Evolutionary conservation across 805 yeast species (phyloP), one percentile per base, ranked within the genome.

Genomic region (Suhomyces vadensis): DNA sequence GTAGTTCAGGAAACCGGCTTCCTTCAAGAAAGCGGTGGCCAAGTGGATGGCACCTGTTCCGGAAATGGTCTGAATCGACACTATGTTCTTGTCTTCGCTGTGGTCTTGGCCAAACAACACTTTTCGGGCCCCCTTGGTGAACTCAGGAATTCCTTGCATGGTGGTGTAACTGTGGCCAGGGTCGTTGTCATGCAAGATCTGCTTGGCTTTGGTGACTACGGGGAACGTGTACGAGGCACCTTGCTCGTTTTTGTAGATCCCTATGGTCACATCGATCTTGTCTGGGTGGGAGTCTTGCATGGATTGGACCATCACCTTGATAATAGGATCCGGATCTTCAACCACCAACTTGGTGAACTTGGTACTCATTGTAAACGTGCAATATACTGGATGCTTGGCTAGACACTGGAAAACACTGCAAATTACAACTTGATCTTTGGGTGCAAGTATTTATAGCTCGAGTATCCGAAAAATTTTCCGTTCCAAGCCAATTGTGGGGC

Each of bases 141-240:
- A 73, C 24, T 61, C 71, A 2, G 72, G 67, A 31, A 71, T 60
- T 9, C 78, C 78, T 10, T 63, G 49, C 70, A 70, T 69, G 46
- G 53, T 57, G 42, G 71, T 71, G 59, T 73, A 73, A 55, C 70
- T 66, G 52, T 72, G 77, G 26, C 77, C 76, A 3, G 74, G 73
- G 45, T 71, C 73, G 35, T 67, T 58, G 9, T 52, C 48, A 31
- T 51, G 49, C 35, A 72, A 59, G 14, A 48, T 48, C 31, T 58
- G 49, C 50, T 73, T 71, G 38, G 76, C 74, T 40, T 53, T 50
- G 19, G 54, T 49, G 21, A 73, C 72, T 25, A 67, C 54, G 11
- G 75, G 75, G 49, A 71, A 69, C 7, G 64, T 56, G 52, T 61
- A 67, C n/a, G 58, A 51, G 24, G 56, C 54, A 2, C 74, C 75